These are phyloP conservation scores for Bauhinia variegata DNA, from an alignment of 306 rosid species.

Conservation along the genomic window DNA sequence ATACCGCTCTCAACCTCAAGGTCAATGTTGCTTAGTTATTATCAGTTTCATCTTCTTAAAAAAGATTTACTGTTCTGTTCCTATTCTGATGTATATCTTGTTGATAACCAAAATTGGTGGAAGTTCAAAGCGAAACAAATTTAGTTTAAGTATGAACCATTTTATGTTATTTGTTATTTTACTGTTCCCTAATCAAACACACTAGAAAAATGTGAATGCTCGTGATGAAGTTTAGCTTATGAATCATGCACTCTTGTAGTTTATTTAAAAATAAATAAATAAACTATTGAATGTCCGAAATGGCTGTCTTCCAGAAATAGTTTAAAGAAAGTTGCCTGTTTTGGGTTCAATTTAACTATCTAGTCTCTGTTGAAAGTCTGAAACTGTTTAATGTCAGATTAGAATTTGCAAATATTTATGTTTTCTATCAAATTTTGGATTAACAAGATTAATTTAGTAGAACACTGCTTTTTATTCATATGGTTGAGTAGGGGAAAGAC, in stretches of 20 bases:
- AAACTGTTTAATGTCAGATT: background rate
- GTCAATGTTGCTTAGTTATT: slow-evolving; percentile 30
- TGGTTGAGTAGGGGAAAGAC: too few species aligned
- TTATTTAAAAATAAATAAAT: too few species aligned
- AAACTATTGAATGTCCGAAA: background rate
- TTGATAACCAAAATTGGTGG: background rate
- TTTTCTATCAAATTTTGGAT: slow-evolving; percentile 15
- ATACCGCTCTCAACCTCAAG: slow-evolving; percentile 84
- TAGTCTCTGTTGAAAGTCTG: background rate
- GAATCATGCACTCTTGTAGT: too few species aligned
- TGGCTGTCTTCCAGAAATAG: background rate
- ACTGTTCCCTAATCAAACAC: background rate
- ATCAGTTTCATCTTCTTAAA: background rate
- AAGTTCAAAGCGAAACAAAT: background rate
- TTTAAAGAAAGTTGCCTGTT: slow-evolving; percentile 1
- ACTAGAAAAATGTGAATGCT: background rate
- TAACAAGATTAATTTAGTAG: background rate
- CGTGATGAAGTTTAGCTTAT: background rate
- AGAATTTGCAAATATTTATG: slow-evolving; percentile 1
- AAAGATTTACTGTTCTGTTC: background rate
- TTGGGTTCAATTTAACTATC: slow-evolving; percentile 9
- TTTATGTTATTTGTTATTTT: background rate
- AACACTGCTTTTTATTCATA: background rate
- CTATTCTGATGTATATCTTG: slow-evolving; percentile 2
- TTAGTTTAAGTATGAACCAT: background rate